These are phyloP conservation scores for Oropetium thomaeum DNA, from an alignment of 176 grass and related monocot genomes.

Conservation along the genomic window DNA sequence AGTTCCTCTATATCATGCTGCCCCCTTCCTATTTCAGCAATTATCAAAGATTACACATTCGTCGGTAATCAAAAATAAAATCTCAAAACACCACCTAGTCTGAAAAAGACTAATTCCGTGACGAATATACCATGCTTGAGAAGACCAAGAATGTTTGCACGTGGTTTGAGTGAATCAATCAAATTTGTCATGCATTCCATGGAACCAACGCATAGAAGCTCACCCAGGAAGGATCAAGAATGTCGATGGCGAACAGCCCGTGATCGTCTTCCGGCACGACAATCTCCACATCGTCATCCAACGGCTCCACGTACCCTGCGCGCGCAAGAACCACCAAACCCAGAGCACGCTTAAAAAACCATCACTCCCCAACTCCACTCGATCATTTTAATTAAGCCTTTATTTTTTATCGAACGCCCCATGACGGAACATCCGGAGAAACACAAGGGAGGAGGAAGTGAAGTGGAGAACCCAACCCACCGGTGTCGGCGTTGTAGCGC, in stretches of 20 bases:
- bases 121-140: conserved; percentile 27
- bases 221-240: conserved; percentile 96
- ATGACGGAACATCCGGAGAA: not conserved
- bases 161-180: not conserved
- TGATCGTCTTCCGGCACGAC: conserved; percentile 84
- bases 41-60: not conserved
- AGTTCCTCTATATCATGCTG: not conserved
- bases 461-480: conserved; percentile 30
- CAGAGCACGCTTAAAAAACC: not conserved
- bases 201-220: not conserved
- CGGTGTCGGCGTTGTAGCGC: conserved; percentile 65
- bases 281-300: conserved; percentile 76
- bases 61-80: not conserved
- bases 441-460: not conserved
- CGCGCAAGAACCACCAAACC: conserved; percentile 2
- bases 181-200: not conserved
- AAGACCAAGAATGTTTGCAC: conserved; percentile 22
- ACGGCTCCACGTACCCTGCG: conserved; percentile 71
- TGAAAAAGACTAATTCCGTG: not conserved
- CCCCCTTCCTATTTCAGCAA: not conserved
- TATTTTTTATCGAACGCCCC: conserved; percentile 18
- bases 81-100: not conserved
- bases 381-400: no score
- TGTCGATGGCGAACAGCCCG: conserved; percentile 79
- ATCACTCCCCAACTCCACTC: not conserved